Evolutionary conservation across 2,329 filamentous ascomycete species (phyloP), one percentile per base, ranked within the genome.

Genomic region (Paradendryphiella salina): DNA sequence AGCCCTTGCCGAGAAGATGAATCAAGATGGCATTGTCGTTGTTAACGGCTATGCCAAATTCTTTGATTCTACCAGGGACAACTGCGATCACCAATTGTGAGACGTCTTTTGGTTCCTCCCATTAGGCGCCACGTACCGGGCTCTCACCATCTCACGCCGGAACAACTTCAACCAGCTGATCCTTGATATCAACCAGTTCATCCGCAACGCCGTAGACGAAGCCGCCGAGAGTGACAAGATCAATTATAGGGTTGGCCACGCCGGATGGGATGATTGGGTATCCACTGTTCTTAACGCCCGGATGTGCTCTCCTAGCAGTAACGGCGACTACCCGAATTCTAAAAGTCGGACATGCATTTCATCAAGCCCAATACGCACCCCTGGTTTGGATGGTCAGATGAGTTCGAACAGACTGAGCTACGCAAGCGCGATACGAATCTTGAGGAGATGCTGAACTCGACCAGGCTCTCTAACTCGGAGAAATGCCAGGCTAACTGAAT

Each of bases 351-450:
- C 33, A 50, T 50, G 46, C 46, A 50, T 10, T 50, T 50, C 14
- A 50, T 50, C 46, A 50, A 50, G 46, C 39, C 46, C 4, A 39
- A 50, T 17, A 44, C 39, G 6, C 39, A 50, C 14, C 39, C 46
- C 5, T 50, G 39, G 39, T 13, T 13, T 33, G n/a, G 13, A 1
- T 44, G 34, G 46, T 3, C 10, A 20, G 2, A 10, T 4, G 33
- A 44, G 1, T 26, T 44, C 2, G 33, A 38, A 13, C 39, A 39
- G 20, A 3, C 6, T 1, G 46, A 50, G 33, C 33, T 44, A 28
- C 39, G 40, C 9, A 50, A 39, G 39, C 46, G 40, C 15, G 42
- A 46, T 9, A 32, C 37, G 26, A 33, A 32, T 32, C 3, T 46
- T 1, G 42, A 38, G 1, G 42, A 46, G 21, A 17, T 46, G 3